phyloP scores from a whole-genome alignment of 352 stramenopile genomes.

The Globisporangium lucens region DNA sequence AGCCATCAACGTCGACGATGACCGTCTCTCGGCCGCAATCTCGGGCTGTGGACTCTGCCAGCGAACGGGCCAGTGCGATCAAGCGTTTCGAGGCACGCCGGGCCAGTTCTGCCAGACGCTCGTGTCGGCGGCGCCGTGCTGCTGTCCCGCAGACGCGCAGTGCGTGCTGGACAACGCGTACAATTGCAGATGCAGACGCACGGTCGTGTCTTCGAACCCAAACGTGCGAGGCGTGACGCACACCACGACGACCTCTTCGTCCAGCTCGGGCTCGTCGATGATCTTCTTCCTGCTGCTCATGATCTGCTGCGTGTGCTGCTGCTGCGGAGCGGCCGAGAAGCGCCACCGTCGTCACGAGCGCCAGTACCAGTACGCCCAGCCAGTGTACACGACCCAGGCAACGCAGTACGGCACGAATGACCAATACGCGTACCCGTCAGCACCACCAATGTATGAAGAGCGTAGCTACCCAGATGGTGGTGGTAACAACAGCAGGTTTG shows the following conservation, averaged over 20 bases:
- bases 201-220: slow-evolving; percentile 13
- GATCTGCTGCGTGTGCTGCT: slow-evolving; percentile 56
- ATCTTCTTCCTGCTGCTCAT: slow-evolving; percentile 45
- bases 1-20: slow-evolving; percentile 25
- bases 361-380: slow-evolving; percentile 29
- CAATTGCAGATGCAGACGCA: slow-evolving; percentile 53
- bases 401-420: slow-evolving; percentile 8
- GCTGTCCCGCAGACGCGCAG: slow-evolving; percentile 53
- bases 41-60: slow-evolving; percentile 64
- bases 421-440: slow-evolving; percentile 51
- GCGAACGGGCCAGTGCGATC: slow-evolving; percentile 54
- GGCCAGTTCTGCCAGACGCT: slow-evolving; percentile 69
- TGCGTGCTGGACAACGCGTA: slow-evolving; percentile 51
- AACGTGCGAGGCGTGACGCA: slow-evolving; percentile 24
- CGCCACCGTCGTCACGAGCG: slow-evolving; percentile 22
- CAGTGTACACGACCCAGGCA: slow-evolving; percentile 17
- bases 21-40: slow-evolving; percentile 43
- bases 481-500: slow-evolving; percentile 19
- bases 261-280: slow-evolving; percentile 27
- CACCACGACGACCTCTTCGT: slow-evolving; percentile 30
- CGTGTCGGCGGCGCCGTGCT: slow-evolving; percentile 51
- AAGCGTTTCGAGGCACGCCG: slow-evolving; percentile 50
- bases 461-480: slow-evolving; percentile 14
- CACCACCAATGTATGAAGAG: slow-evolving; percentile 29
- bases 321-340: slow-evolving; percentile 28